Evolutionary conservation across 352 stramenopile species (phyloP), one percentile per base, ranked within the genome.

Genomic region (Chloridella minuta): DNA sequence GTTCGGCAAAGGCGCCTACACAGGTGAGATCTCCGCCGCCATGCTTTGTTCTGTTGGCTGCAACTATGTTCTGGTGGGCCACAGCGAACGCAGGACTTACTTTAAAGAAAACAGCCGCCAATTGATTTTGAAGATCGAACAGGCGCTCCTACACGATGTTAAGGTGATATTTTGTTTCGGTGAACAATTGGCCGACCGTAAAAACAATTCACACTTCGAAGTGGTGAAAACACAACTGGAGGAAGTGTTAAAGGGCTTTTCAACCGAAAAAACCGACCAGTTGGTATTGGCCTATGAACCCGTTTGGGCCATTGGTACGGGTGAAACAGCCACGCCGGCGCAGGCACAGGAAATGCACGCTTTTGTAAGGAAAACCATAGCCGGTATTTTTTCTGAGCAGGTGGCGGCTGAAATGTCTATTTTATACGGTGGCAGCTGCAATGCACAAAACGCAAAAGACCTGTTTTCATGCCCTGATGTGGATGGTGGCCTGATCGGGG

Each of bases 401-500:
- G 93, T 95, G 27, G 95, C 96, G 0, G 90, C 94, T 24, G 91
- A 91, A 80, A 97, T 93, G 28, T 93, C 95, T 88, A 95, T 98
- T 87, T 96, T 98, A 88, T 98, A 98, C 90, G 96, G 96, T 86
- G 96, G 96, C 88, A 97, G 93, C 49, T 95, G 97, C 49, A 97
- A 93, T 28, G 93, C 90, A 10, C 90, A 89, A 27, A 98, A 97
- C 90, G 94, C 94, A 86, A 90, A 91, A 18, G 94, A 95, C 88
- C 91, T 98, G 80, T 95, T 93, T 80, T 90, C 93, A 87, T 94
- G 97, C 90, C 87, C 89, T 18, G 95, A 99, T 91, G 98, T 99
- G 92, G 95, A 99, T 91, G 96, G 96, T 86, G 97, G 97, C 89
- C 91, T 98, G 24, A 95, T 98, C n/a, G 96, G 96, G 87, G 96